These are phyloP conservation scores for Iris pallida DNA, from an alignment of 116 monocot species.

Conservation along the genomic window DNA sequence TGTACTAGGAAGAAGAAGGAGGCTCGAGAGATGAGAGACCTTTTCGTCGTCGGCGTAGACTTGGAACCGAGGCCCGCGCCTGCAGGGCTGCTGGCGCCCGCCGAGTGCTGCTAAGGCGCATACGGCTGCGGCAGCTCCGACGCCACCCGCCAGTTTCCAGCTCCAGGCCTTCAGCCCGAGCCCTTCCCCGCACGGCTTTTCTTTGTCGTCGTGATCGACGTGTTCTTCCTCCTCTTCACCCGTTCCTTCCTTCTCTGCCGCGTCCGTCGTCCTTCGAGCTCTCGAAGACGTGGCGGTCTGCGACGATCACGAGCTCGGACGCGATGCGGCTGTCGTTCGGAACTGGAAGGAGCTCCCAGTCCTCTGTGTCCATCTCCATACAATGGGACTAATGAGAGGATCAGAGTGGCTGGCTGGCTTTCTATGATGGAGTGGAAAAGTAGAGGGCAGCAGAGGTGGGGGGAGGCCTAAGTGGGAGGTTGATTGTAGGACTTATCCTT, in stretches of 20 bases:
- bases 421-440: too few relatives aligned
- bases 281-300: neutral
- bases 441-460: too few relatives aligned
- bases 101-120: conserved; percentile 3
- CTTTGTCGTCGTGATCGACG: neutral
- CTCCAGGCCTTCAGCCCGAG: neutral
- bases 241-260: neutral
- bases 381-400: too few relatives aligned
- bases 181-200: neutral
- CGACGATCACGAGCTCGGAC: too few relatives aligned
- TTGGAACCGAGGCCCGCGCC: conserved; percentile 42
- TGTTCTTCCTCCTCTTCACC: neutral
- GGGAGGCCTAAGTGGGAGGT: too few relatives aligned
- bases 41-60: conserved; percentile 47
- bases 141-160: neutral
- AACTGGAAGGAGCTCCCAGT: conserved; percentile 5
- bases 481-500: too few relatives aligned
- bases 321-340: too few relatives aligned
- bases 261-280: neutral
- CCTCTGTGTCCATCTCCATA: neutral
- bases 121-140: neutral
- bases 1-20: neutral
- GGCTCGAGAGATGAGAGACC: conserved; percentile 20
- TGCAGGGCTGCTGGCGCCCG: conserved; percentile 1
- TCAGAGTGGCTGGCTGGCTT: too few relatives aligned